A percentile compares a stretch with the other conserved stretches of the same genome.
Conservation (phyloP, 257 asterid genomes). For the Nicotiana sylvestris region DNA sequence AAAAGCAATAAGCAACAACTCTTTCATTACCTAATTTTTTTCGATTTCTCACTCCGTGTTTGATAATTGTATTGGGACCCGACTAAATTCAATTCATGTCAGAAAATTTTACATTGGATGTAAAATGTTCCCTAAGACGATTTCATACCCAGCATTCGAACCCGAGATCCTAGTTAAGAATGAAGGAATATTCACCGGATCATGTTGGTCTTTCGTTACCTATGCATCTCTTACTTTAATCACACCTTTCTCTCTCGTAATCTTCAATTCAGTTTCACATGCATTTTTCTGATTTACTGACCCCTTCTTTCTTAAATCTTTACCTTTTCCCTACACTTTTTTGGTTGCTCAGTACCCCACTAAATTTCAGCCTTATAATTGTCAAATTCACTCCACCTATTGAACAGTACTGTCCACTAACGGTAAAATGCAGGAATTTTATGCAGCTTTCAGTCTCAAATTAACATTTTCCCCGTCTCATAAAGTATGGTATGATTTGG, state of each 20-base stretch:
- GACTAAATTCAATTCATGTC: no score
- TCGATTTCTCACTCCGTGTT: no score
- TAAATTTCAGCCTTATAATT: not conserved
- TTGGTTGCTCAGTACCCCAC: not conserved
- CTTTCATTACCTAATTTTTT: no score
- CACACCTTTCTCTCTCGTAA: not conserved
- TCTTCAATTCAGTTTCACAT: not conserved
- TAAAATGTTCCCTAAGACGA: no score
- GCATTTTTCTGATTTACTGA: not conserved
- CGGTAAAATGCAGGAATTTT: not conserved
- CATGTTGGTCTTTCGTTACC: no score
- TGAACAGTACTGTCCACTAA: not conserved
- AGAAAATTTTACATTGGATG: accelerated
- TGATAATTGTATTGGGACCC: no score
- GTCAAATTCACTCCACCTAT: not conserved
- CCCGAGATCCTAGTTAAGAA: no score
- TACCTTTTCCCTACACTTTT: not conserved
- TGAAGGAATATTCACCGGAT: no score
- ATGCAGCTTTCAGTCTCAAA: not conserved
- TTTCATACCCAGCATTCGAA: no score
- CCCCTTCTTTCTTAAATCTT: not conserved
- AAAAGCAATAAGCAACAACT: no score
- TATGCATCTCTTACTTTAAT: not conserved
- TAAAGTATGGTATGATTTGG: no score
- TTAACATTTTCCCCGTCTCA: no score